These are phyloP conservation scores for Acephala macrosclerotiorum DNA, from an alignment of 2,329 filamentous ascomycete genomes.

Conservation along the genomic window DNA sequence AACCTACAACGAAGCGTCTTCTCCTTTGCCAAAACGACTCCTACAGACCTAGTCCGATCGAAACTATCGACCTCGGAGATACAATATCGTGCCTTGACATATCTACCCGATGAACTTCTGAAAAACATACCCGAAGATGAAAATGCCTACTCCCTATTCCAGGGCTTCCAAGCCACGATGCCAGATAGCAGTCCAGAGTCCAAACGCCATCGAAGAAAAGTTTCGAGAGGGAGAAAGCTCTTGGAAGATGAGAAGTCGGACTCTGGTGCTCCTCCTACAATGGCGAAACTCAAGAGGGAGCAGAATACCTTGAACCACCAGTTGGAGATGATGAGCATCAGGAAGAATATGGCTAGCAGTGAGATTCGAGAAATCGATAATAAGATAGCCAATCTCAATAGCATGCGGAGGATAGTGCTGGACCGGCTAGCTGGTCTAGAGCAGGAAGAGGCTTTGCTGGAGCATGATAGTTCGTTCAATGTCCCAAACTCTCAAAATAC, in stretches of 20 bases:
- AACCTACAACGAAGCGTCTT: constrained; percentile 89
- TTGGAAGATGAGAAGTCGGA: constrained; percentile 68
- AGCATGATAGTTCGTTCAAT: constrained; percentile 77
- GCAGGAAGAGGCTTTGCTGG: constrained; percentile 87
- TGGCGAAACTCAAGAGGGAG: constrained; percentile 80
- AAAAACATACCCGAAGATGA: constrained; percentile 86
- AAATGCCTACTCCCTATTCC: constrained; percentile 90
- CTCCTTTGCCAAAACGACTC: constrained; percentile 86
- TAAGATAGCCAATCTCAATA: constrained; percentile 92
- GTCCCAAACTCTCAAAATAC: neutral
- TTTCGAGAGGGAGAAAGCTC: constrained; percentile 79
- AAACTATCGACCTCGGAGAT: constrained; percentile 92
- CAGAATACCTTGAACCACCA: constrained; percentile 82
- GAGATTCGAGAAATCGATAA: constrained; percentile 97
- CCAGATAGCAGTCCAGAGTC: constrained; percentile 74
- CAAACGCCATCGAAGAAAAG: constrained; percentile 73
- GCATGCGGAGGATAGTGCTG: constrained; percentile 90
- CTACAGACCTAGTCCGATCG: constrained; percentile 92
- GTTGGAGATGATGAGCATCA: constrained; percentile 87
- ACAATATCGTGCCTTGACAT: constrained; percentile 88
- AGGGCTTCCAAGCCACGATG: constrained; percentile 92
- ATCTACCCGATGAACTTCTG: constrained; percentile 89
- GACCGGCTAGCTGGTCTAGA: constrained; percentile 87
- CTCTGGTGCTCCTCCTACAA: constrained; percentile 66
- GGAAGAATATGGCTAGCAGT: constrained; percentile 97